Conservation (phyloP, 805 yeast genomes). For the Torulaspora microellipsoides region DNA sequence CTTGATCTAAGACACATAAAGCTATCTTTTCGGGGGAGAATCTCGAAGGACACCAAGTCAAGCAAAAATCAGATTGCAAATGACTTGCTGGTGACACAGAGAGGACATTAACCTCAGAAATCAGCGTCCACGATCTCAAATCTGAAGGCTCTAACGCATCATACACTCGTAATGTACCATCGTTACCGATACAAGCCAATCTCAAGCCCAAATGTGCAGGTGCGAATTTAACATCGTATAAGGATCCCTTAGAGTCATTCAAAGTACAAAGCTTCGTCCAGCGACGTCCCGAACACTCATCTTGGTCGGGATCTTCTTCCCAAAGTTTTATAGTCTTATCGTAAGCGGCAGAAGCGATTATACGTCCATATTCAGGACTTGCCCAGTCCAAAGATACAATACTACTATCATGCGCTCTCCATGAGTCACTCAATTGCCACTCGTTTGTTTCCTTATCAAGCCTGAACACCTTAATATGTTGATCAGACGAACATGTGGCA, state of each 20-base stretch:
- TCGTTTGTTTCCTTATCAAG: conserved; percentile 57
- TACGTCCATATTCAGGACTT: conserved; percentile 86
- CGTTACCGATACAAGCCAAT: conserved; percentile 83
- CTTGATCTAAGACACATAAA: conserved; percentile 83
- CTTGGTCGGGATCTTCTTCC: conserved; percentile 83
- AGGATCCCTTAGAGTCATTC: conserved; percentile 83
- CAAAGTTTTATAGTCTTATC: conserved; percentile 86
- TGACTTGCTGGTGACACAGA: conserved; percentile 71
- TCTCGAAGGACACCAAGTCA: conserved; percentile 88
- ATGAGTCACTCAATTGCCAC: conserved; percentile 83
- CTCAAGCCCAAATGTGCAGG: conserved; percentile 79
- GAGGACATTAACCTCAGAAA: conserved; percentile 65
- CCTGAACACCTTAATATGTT: conserved; percentile 85
- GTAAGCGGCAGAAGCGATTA: conserved; percentile 82
- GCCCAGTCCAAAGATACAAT: conserved; percentile 87
- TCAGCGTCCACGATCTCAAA: conserved; percentile 72
- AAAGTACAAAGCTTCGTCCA: conserved; percentile 75
- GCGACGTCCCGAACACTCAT: conserved; percentile 70
- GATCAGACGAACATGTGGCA: conserved; percentile 95
- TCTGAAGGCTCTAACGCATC: conserved; percentile 91
- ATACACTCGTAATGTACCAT: conserved; percentile 78
- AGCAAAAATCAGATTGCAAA: conserved; percentile 77
- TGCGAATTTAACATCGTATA: conserved; percentile 86
- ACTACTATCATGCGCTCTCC: conserved; percentile 94
- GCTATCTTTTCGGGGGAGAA: conserved; percentile 76